These are phyloP conservation scores for Cubamyces sp. DNA, from an alignment of 768 basidiomycete species.

Conservation along the genomic window DNA sequence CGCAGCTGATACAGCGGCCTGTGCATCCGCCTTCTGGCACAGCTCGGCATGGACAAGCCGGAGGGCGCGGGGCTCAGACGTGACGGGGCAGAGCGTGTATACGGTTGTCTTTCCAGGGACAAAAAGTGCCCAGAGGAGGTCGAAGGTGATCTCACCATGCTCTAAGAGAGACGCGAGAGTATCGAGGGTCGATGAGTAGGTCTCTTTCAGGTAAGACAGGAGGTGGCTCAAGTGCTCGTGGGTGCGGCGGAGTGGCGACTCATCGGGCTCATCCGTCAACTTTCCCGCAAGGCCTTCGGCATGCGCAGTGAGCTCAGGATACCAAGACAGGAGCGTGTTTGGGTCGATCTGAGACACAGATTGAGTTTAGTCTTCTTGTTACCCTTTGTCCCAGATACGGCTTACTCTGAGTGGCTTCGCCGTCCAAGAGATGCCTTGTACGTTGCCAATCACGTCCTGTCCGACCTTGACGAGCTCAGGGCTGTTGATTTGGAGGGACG, in stretches of 20 bases:
- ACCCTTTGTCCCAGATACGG: background rate
- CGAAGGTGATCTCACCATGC: constrained; percentile 63
- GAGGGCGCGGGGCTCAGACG: constrained; percentile 57
- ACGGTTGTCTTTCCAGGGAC: constrained; percentile 55
- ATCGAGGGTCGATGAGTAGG: constrained; percentile 53
- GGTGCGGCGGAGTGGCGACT: constrained; percentile 38
- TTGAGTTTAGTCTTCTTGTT: constrained; percentile 7
- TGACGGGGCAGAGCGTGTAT: constrained; percentile 56
- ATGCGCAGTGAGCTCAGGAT: constrained; percentile 50
- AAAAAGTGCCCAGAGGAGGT: constrained; percentile 59
- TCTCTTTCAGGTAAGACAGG: constrained; percentile 50
- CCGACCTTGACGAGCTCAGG: constrained; percentile 59
- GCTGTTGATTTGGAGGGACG: constrained; percentile 56
- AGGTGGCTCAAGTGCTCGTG: constrained; percentile 55
- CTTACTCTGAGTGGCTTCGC: constrained; percentile 57
- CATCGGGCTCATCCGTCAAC: constrained; percentile 40
- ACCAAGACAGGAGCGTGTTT: constrained; percentile 58
- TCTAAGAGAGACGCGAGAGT: constrained; percentile 52
- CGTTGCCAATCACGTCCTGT: constrained; percentile 58
- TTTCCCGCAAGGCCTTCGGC: constrained; percentile 43
- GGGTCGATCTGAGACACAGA: constrained; percentile 50
- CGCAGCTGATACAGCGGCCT: constrained; percentile 21
- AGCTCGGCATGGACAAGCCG: constrained; percentile 47
- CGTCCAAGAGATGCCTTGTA: constrained; percentile 67
- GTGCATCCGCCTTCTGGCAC: constrained; percentile 29